Base-by-base conservation (phyloP, 306 rosid species). In the Prunus dulcis region DNA sequence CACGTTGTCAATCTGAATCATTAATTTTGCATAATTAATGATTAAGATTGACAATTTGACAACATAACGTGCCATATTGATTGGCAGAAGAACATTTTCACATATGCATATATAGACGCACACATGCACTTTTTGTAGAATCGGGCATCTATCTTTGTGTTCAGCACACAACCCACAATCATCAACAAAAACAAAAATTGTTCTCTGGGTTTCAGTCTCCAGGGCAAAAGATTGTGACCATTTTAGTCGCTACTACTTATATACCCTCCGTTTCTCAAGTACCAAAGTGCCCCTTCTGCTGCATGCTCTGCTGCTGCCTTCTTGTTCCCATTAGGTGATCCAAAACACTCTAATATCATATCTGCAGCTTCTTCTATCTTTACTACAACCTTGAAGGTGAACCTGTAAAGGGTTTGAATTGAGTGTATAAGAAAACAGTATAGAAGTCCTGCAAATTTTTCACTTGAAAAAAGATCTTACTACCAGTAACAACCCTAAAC, bases 201-300 rank as follows among this genome's bases (percentile, higher is more conserved):
- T 55, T 71, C 63, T 52, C 49, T 5, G 25, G 62, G 28, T 22
- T 23, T 18, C 64, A 0, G 3, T 23, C 32, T 20, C 62, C 9
- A 13, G 34, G 18, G 62, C 62, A 25, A 23, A 60, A 12, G 64
- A 60, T 60, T 13, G 10, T 23, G 64, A 23, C 34, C 34, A 10
- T 55, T 19, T 60, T 25, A 60, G 64, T 17, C 30, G 13, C 64
- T 71, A 51, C 57, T 14, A 18, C 58, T 47, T 75, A 82, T 49
- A 71, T 83, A 90, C 7, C 96, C 97, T 76, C 43, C 52, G 63
- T 85, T 62, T 80, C 77, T 32, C 68, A 95, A 84, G 91, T 81
- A 87, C 98, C 98, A 92, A 65, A 92, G 77, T 46, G 90, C 96
- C 64, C 87, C 97, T 84, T 90, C 93, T 23, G 97, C 97, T 0